Base-by-base conservation (phyloP, 164 flowering plant genomes). In the Tetracentron sinense region DNA sequence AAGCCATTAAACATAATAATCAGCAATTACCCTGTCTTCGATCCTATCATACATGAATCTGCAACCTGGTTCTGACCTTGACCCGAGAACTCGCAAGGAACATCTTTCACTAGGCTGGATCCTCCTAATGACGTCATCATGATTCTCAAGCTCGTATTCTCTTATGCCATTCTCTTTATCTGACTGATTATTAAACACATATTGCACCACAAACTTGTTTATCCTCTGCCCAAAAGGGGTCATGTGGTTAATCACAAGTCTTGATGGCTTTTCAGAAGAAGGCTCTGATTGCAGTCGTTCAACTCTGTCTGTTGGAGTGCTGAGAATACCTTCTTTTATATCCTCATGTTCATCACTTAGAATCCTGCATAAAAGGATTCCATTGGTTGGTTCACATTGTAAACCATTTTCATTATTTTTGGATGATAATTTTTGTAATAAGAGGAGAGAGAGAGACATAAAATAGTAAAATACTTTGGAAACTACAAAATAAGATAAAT, bases 1-100 rank as follows among this genome's bases (percentile, higher is more conserved):
- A 42, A 21, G 38, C 8, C 17, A 27, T 23, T 29, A 3, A 2
- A 25, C 26, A 28, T 42, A 56, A 50, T 35, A 35, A 56, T 56
- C 52, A 56, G 58, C 51, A 49, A 56, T 55, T 86, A 91, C 99
- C 96, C 82, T 85, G 70, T 91, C 89, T 71, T 91, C 96, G 61
- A 72, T 79, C 58, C 89, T 83, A 68, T 91, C 97, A 75, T 83
- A 87, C 99, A 94, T 88, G 81, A 84, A 92, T 72, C 88, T 77
- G 78, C 96, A 89, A 46, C 90, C 87, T 51, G 80, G 79, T 63
- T 86, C 76, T 8, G 81, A 94, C 52, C 70, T 74, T 58, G 87
- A 80, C 55, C 77, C 79, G 58, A 77, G 84, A 58, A 85, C 69
- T 38, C 56, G 60, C 75, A 95, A 75, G n/a, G 90, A 87, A 65